Evolutionary conservation across 306 rosid species (phyloP).

Genomic region (Prosopis cineraria): DNA sequence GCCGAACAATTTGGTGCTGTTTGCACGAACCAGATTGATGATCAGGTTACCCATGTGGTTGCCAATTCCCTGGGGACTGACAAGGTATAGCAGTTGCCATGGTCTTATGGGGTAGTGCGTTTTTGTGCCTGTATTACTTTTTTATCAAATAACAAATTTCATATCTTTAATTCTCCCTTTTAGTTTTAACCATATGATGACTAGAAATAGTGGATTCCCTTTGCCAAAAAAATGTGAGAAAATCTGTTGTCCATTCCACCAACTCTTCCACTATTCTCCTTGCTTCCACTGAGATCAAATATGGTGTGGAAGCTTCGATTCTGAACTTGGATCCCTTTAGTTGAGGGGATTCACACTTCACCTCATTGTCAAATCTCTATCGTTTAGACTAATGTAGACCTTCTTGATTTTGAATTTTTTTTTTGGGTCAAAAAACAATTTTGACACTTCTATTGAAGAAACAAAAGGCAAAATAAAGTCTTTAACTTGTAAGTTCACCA

Average conservation of each 20-base stretch:
- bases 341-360: not conserved
- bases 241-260: constrained; percentile 1
- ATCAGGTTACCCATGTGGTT: constrained; percentile 96
- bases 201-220: not conserved
- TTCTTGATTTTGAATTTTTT: not conserved
- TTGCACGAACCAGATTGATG: constrained; percentile 82
- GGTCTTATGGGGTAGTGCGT: not conserved
- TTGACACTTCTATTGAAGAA: not conserved
- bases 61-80: constrained; percentile 92
- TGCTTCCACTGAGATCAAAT: not conserved
- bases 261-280: not conserved
- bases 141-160: not conserved
- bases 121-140: not conserved
- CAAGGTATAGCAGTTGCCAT: constrained; percentile 63
- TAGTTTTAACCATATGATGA: not conserved
- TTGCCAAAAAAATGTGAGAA: not conserved
- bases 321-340: not conserved
- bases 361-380: not conserved
- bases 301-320: constrained; percentile 13
- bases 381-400: not conserved
- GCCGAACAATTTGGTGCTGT: constrained; percentile 98
- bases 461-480: not conserved
- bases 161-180: not conserved
- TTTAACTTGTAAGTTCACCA: not conserved
- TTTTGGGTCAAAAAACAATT: not conserved